Conservation (phyloP, 208 protist species). For the Leishmania tarentolae region DNA sequence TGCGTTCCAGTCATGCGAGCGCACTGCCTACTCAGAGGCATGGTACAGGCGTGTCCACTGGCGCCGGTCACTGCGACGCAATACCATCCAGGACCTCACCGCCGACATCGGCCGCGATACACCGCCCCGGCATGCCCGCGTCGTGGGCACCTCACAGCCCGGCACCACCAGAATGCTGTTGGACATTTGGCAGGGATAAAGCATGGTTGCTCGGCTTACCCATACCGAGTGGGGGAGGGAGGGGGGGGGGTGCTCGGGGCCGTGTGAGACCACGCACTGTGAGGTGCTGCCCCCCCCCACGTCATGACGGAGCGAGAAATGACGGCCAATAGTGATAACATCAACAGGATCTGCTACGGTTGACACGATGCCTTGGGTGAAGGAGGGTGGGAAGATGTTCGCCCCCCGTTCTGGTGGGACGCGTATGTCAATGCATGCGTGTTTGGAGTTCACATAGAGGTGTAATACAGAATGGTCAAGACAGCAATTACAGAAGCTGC, state of each 20-base stretch:
- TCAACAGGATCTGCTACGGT: not conserved
- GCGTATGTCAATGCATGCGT: not conserved
- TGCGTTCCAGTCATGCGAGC: not conserved
- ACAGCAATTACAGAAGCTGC: not conserved
- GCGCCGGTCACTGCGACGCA: not conserved
- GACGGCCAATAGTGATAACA: not conserved
- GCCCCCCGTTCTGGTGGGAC: not conserved
- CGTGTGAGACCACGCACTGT: not conserved
- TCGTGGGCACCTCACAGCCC: not conserved
- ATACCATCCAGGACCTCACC: not conserved
- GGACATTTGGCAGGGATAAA: not conserved
- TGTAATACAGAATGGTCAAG: not conserved
- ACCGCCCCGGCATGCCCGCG: not conserved
- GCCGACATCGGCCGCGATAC: not conserved
- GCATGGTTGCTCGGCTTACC: not conserved
- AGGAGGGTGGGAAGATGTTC: not conserved
- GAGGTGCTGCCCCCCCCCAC: not conserved
- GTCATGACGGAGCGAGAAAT: not conserved
- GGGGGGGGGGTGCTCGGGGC: not conserved
- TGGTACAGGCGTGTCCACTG: not conserved
- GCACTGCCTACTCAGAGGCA: not conserved
- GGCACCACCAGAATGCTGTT: not conserved
- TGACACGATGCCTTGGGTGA: not conserved
- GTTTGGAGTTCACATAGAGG: not conserved
- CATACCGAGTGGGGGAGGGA: not conserved